Base-by-base conservation (phyloP, 192 early-diverging fungal genomes). In the Gigaspora rosea region DNA sequence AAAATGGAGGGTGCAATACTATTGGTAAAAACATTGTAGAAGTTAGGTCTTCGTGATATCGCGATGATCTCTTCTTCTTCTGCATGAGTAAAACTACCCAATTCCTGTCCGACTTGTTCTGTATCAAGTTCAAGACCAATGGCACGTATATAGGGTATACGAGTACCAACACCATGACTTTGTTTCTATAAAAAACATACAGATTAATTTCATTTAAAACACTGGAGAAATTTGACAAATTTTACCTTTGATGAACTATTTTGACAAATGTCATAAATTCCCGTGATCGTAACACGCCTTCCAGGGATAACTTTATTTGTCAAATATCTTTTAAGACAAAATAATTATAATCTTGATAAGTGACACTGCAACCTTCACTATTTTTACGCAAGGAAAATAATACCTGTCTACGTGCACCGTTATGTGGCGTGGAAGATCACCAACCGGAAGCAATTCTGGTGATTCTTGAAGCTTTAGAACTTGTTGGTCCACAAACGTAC, bases 1-100 rank as follows among this genome's bases (percentile, higher is more conserved):
- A 92, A 98, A 78, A 99, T 99, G 57, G 93, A 94, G 7, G 98
- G 98, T 27, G 98, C 98, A 78, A 99, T 97, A 81, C 94, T 96
- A 77, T 82, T 89, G 50, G 94, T 87, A 80, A 99, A 98, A 77
- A 91, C 91, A 71, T 93, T 86, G 82, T 97, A 96, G n/a, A 99
- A 87, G 78, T 91, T 87, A 10, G 94, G 93, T 48, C 91, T 81
- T 52, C 95, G 91, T 16, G 97, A 92, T 87, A 99, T 92, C 57
- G 85, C 82, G 75, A 95, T 86, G 63, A 90, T 97, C 80, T 98
- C 95, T 78, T 95, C 94, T 80, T 99, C 97, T 80, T 99, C 98
- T 69, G 92, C 88, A 41, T 92, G 89, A 5, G 96, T 95, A 71
- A 97, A 98, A 50, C 89, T 85, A 57, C 86, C 78, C 20, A 91